Evolutionary conservation across 495 filamentous ascomycete species (phyloP), one percentile per base, ranked within the genome.

Genomic region (Trichoderma parareesei): DNA sequence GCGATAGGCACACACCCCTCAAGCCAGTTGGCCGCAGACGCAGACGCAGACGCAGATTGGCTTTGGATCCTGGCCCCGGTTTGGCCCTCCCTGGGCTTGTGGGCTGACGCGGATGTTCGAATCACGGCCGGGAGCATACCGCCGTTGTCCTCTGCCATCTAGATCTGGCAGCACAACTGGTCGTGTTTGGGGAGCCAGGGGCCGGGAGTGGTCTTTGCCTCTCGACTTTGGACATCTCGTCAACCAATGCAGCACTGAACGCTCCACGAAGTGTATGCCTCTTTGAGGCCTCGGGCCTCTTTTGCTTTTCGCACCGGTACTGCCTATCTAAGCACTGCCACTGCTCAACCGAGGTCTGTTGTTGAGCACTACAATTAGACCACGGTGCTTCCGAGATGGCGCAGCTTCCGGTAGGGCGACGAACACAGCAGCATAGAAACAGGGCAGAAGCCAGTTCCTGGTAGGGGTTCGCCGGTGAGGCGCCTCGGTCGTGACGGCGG

Each of bases 31-130:
- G 27, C 27, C 27, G 27, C 27, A 27, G 27, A 27, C 27, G 27
- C 27, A 27, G 27, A n/a, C n/a, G n/a, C n/a, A 27, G 27, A 27
- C 27, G 27, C 27, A 27, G 27, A 27, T 27, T 27, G 27, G 27
- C 27, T 27, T 27, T 27, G 27, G 27, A 27, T 27, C 27, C 27
- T 27, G 27, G 27, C 27, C 27, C 27, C 6, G 40, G 40, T 41
- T 41, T 41, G 40, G 40, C 11, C 40, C 40, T 7, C 40, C 33
- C 37, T 27, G 27, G 27, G 27, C 53, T 27, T 57, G 53, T 13
- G 20, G 53, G 53, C 53, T 57, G 53, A 57, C 53, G 27, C 53
- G 53, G 53, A 57, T 57, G 27, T 13, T 57, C 37, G 53, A 57
- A 57, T 13, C 53, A 57, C 53, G 20, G 11, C 27, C 20, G 53